A percentile compares a stretch with the other conserved stretches of the same genome.
These are phyloP conservation scores for Ophidiomyces ophidiicola DNA, from an alignment of 2,329 filamentous ascomycete genomes.

Conservation along the genomic window DNA sequence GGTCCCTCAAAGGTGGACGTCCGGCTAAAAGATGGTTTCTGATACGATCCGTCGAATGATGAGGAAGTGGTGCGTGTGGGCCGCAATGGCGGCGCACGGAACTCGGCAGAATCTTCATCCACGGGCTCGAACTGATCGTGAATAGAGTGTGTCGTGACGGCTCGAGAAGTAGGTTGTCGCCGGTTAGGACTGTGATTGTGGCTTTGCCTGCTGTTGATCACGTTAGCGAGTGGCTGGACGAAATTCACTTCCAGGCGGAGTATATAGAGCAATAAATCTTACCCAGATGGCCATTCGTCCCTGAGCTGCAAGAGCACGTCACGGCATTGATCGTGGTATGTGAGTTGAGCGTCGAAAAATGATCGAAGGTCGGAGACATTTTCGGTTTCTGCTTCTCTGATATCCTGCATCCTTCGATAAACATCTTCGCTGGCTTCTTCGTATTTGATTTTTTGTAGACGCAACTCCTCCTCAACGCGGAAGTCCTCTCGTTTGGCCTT, in stretches of 20 bases:
- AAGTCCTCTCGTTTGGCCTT: constrained; percentile 92
- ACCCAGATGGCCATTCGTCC: constrained; percentile 56
- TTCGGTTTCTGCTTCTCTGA: constrained; percentile 81
- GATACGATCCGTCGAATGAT: constrained; percentile 15
- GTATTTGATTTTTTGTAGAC: constrained; percentile 85
- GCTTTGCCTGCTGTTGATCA: constrained; percentile 20
- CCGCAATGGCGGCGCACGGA: constrained; percentile 43
- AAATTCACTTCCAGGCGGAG: background rate
- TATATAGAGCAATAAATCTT: constrained; percentile 20
- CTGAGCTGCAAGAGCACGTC: constrained; percentile 64
- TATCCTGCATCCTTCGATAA: constrained; percentile 83
- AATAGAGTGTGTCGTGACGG: constrained; percentile 53
- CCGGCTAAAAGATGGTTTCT: constrained; percentile 40
- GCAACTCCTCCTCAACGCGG: constrained; percentile 80
- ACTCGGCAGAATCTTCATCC: constrained; percentile 41
- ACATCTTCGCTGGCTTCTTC: constrained; percentile 93
- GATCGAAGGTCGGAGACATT: constrained; percentile 64
- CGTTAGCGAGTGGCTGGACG: constrained; percentile 3
- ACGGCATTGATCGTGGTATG: constrained; percentile 80
- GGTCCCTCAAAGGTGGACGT: constrained; percentile 49
- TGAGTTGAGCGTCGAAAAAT: constrained; percentile 79
- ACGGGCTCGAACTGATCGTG: constrained; percentile 46
- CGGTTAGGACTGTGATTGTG: constrained; percentile 24
- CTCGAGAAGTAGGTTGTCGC: constrained; percentile 43
- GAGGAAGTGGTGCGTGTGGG: constrained; percentile 32